A percentile compares a stretch with the other conserved stretches of the same genome.
Evolutionary conservation across 1,284 basidiomycete genomes (phyloP).

Genomic region (Sutorius eximius): DNA sequence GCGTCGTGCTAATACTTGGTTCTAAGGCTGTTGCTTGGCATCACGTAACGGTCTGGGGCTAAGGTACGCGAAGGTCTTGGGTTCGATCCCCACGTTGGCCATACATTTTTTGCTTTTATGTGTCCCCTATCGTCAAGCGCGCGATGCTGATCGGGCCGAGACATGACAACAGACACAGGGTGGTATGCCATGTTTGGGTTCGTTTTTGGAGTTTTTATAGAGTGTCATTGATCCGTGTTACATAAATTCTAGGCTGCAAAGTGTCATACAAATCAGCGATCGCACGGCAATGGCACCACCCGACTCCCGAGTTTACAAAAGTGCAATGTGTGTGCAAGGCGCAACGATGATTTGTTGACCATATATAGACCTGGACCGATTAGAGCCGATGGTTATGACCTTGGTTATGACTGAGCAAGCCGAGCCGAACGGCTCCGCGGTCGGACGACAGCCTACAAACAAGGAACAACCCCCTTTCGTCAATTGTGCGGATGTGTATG

Average conservation of each 20-base stretch:
- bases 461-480: background rate
- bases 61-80: slow-evolving; percentile 36
- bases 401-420: background rate
- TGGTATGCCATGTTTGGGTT: no score
- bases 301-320: no score
- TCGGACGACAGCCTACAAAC: background rate
- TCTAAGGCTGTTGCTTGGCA: background rate
- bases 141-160: background rate
- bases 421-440: background rate
- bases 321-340: background rate
- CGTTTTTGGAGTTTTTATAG: no score
- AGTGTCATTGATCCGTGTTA: no score
- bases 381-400: background rate
- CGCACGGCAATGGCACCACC: no score
- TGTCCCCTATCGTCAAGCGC: no score
- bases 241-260: no score
- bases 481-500: background rate
- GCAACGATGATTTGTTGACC: background rate
- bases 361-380: background rate
- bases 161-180: background rate
- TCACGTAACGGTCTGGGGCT: background rate
- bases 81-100: slow-evolving; percentile 39
- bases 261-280: background rate
- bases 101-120: slow-evolving; percentile 8
- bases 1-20: slow-evolving; percentile 31